Evolutionary conservation across 2,329 filamentous ascomycete genomes (phyloP).

Genomic region (Metarhizium humberi): DNA sequence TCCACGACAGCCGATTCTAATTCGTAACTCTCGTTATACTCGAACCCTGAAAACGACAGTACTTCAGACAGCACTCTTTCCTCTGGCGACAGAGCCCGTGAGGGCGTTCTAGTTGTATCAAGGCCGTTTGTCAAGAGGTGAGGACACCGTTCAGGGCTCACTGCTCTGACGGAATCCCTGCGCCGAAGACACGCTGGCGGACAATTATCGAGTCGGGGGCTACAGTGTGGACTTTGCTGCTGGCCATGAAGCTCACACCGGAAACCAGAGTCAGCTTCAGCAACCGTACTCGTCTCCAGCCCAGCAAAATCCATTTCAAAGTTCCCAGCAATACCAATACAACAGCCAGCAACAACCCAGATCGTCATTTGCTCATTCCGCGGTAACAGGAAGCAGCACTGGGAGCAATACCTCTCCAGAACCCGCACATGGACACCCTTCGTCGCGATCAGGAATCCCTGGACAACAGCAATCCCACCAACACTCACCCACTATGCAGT

Average conservation of each 20-base stretch:
- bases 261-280: constrained; percentile 54
- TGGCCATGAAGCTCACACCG: constrained; percentile 54
- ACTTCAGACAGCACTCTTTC: constrained; percentile 4
- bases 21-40: neutral
- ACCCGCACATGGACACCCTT: constrained; percentile 24
- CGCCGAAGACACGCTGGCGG: constrained; percentile 62
- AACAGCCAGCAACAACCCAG: constrained; percentile 21
- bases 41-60: neutral
- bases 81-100: constrained; percentile 37
- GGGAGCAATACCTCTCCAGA: constrained; percentile 36
- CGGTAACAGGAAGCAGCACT: constrained; percentile 22
- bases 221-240: constrained; percentile 66
- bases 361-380: constrained; percentile 38
- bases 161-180: constrained; percentile 72
- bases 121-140: constrained; percentile 52
- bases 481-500: constrained; percentile 38
- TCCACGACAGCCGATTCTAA: constrained; percentile 5
- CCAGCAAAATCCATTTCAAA: constrained; percentile 17
- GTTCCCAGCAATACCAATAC: constrained; percentile 7
- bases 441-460: constrained; percentile 23
- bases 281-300: constrained; percentile 49
- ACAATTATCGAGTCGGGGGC: constrained; percentile 64
- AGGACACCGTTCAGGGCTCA: constrained; percentile 64
- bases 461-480: constrained; percentile 30
- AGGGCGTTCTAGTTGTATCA: constrained; percentile 40